Evolutionary conservation across 1,139 yeast species (phyloP), one percentile per base, ranked within the genome.

Genomic region (Candida pseudoviswanathii): DNA sequence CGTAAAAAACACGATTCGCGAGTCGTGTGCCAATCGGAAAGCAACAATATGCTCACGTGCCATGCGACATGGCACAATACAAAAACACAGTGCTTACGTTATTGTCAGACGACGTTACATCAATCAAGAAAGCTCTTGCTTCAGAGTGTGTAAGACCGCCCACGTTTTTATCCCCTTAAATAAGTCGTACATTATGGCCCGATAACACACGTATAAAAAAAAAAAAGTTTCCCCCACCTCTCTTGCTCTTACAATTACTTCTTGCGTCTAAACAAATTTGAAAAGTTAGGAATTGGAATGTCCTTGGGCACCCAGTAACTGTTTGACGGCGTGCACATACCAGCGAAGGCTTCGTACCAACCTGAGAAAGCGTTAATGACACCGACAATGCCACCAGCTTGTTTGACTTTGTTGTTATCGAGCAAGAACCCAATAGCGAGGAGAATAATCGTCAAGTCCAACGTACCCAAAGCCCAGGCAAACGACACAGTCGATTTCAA

Each of bases 381-480:
- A 25, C 89, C 88, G 58, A 84, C 68, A 42, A 82, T 83, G 33
- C 92, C 94, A 52, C 89, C 91, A n/a, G 89, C 89, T 59, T 78
- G 78, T 41, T 70, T 68, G 5, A 76, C 67, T 16, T 70, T 68
- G 3, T 68, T 71, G 22, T 70, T 71, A 2, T 73, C 76, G 10
- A 75, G 65, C 58, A 84, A 80, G 48, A 75, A 74, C 11, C 82
- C 89, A 48, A 79, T 77, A 9, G 83, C 75, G 58, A 86, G 73
- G 48, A 84, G 64, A 38, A 84, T 58, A 58, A 83, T 81, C 45
- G 84, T 84, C 49, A 80, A 58, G 63, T 76, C 78, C 59, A 86
- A 73, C 46, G 73, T 66, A 44, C 78, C 73, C 61, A 86, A 75
- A 53, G 86, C 69, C 22, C 75, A 55, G 53, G 77, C 77, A 62